Base-by-base conservation (phyloP, 139 green algal genomes). In the Chlorella sp. region DNA sequence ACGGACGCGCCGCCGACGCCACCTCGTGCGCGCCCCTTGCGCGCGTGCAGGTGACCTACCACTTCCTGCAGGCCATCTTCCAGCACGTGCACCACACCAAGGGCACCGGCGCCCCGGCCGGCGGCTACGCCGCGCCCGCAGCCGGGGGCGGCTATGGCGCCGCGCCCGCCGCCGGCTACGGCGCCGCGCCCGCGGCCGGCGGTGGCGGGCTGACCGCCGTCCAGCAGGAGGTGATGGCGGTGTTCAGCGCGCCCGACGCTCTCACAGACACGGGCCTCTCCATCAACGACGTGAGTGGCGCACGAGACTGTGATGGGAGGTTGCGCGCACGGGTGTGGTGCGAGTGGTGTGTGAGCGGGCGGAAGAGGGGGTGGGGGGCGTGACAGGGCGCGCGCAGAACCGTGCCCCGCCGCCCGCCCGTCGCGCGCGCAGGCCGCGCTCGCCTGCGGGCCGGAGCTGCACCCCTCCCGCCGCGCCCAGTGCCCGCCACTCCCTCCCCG, bases 41-140 rank as follows among this genome's bases (percentile, higher is more conserved):
- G 31, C 25, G 14, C 17, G n/a, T 70, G 64, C 88, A 94, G 89
- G 76, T 97, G 15, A 94, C 90, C 7, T 94, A 92, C 80, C 90
- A 96, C 80, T 72, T 86, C 36, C 77, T 93, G 70, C 82, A 93
- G 62, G 73, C 46, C 70, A 81, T 96, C 60, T 94, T 93, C 82
- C 84, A 94, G 83, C 89, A 96, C 79, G 38, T 86, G 35, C 86
- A 96, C 84, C 70, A 92, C 17, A 85, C 78, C 38, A 92, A 91
- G 81, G 87, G 82, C 31, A 15, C 62, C 67, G 35, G 50, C 61
- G 23, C 65, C 29, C 33, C 58, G 33, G 53, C 64, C 29, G 56
- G 70, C 58, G 76, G 35, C 25, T 17, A 66, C 38, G 50, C 64
- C n/a, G 51, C 64, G 51, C 51, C 64, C 51, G 21, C 40, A 35